Evolutionary conservation across 345 rosid species (phyloP), one percentile per base, ranked within the genome.

Genomic region (Populus euphratica): DNA sequence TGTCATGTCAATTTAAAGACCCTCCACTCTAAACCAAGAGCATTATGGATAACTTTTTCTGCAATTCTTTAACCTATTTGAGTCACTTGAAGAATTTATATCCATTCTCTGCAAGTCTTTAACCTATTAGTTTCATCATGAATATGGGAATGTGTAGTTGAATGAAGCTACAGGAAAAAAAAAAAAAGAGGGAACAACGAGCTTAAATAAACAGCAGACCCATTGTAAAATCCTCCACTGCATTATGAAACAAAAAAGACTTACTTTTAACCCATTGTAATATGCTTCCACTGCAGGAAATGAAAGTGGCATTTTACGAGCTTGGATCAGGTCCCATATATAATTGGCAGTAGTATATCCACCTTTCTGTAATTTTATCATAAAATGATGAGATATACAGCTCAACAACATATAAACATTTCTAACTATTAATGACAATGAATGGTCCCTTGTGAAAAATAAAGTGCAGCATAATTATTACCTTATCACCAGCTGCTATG

Each of bases 301-400:
- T 14, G 85, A 36, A 1, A 87, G 90, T 39, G 50, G 63, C n/a
- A 82, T 21, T 0, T 83, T 88, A 62, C 94, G 94, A 66, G 91
- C 84, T 85, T 86, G 93, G 94, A 92, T 90, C 79, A 96, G 78
- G 85, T 96, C 97, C 99, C 99, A 96, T 81, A 92, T 78, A 77
- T 77, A 89, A 85, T 96, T 93, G 77, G 99, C 98, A 72, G 80
- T 86, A 23, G 93, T 88, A 82, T 91, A 96, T 47, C 97, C 99
- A 72, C 98, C 98, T 23, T 86, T 85, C 99, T 92, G 91, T 49
- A 64, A 49, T 44, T 44, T 44, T 12, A 44, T 44, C 17, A 44
- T 44, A 44, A 44, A 44, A 44, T 44, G 50, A 44, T 44, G 50
- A 44, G 50, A 44, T 44, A 44, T 44, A 44, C 17, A 44, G 50